A percentile compares a stretch with the other conserved stretches of the same genome.
phyloP scores from a whole-genome alignment of 1,284 basidiomycete genomes.

The Puccinia polysora region DNA sequence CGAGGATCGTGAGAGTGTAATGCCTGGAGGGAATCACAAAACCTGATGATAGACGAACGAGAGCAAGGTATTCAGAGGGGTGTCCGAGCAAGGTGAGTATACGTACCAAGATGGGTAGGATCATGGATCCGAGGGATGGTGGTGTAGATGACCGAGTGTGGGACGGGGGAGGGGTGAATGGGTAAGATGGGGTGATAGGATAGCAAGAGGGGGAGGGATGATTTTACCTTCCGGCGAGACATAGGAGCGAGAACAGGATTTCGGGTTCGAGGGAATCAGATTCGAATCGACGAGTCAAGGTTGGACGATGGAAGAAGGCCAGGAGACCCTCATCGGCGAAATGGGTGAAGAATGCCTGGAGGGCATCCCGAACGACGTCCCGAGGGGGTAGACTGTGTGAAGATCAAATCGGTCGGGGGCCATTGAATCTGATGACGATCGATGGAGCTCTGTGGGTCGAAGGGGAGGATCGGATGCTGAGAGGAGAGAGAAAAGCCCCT shows the following conservation, averaged over 20 bases:
- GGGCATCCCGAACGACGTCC: background rate
- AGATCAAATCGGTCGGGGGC: conserved; percentile 36
- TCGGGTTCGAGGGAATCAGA: background rate
- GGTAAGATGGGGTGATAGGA: conserved; percentile 41
- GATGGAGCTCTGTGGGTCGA: no score
- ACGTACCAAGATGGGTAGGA: no score
- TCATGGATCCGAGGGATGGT: no score
- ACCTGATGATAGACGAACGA: no score
- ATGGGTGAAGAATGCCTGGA: conserved; percentile 1
- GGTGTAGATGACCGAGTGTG: no score
- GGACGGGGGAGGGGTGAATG: no score
- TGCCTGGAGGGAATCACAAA: conserved; percentile 44
- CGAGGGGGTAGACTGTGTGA: background rate
- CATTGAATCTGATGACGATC: conserved; percentile 37
- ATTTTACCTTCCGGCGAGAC: background rate
- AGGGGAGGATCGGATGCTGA: no score
- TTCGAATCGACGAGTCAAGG: background rate
- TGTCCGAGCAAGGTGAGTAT: no score
- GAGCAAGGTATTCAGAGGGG: no score
- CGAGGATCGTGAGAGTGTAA: conserved; percentile 45
- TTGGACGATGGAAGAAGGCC: conserved; percentile 8
- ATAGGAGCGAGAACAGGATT: background rate
- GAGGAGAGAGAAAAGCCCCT: no score
- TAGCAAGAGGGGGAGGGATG: background rate
- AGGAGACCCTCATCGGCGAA: conserved; percentile 1